Base-by-base conservation (phyloP, 768 basidiomycete genomes). In the Pleurotus platypus region DNA sequence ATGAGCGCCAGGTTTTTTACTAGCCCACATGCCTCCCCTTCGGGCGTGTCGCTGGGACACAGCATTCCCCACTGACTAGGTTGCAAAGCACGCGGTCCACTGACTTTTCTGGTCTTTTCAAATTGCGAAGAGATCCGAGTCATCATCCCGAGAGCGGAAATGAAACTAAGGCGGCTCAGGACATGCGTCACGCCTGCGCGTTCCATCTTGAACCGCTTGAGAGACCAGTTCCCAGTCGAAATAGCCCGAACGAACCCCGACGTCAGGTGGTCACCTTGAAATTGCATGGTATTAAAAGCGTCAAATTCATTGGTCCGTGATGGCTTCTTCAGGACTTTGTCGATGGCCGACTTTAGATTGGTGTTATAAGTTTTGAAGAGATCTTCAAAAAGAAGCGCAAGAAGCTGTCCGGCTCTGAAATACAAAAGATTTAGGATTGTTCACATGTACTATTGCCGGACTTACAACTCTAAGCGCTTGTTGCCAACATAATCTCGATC, bases 161-260 rank as follows among this genome's bases (percentile, higher is more conserved):
- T 97, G 78, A 96, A 99, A 67, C 89, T 92, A 50, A 99, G 76
- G 42, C 97, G 87, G 65, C 90, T 94, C 22, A 99, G 84, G 61
- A 99, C 97, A 68, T 99, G 97, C 0, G 97, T 99, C 46, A 99
- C 94, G 30, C 97, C 97, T 0, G 97, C 97, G 35, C 97, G 86
- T 68, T 98, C 96, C 91, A 98, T 98, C 77, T 95, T 96, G 82
- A 99, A 98, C 51, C 97, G 91, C 71, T 98, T 98, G 49, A 99
- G 77, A 8, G 92, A 94, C 97, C 97, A 99, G 67, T 99, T 99
- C 8, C 97, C 97, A 0, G 97, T 99, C 7, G 95, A 97, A 60
- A 99, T 98, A 24, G 97, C 95, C 55, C 96, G 91, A 39, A 93
- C 88, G 66, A 99, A 98, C 24, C 96, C 97, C 15, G 92, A 80